Base-by-base conservation (phyloP, 495 filamentous ascomycete genomes). In the Daldinia decipiens region DNA sequence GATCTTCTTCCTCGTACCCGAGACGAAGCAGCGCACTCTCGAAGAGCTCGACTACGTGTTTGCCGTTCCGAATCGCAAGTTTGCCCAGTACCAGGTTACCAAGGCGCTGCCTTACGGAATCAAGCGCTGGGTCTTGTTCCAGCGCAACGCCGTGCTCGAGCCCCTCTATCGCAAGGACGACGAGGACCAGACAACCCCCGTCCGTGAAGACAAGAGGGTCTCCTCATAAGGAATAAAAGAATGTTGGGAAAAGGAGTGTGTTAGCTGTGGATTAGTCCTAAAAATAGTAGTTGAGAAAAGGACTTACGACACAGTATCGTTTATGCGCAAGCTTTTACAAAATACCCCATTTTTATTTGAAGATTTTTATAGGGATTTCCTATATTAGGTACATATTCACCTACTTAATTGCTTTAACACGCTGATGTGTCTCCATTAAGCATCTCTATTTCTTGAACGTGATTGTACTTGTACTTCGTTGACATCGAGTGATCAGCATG, bases 31-130 rank as follows among this genome's bases (percentile, higher is more conserved):
- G 80, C 83, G 85, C 15, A 88, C 87, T 3, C 81, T 90, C 11
- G 92, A 96, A 78, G 93, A 96, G 76, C 82, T 96, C 39, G 92
- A 96, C 79, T 93, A 93, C 74, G 87, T 96, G 60, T 96, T 93
- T 67, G 90, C 87, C 7, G 90, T 93, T 12, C 90, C 90, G 0
- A 90, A 86, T 26, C 72, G 84, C 47, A 83, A 82, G 38, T 90
- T 92, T 74, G 86, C 85, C 74, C 66, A 67, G 34, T 92, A 93
- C 74, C 91, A 95, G 79, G 32, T 87, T 31, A 84, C 76, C 59
- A 83, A 87, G 67, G 87, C 82, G 3, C 79, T 92, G n/a, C 85
- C 85, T 1, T 95, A 85, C 80, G 94, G 87, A 85, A 72, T 92
- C 75, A 89, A 88, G 76, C 82, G 87, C 31, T 92, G 87, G 65